Base-by-base conservation (phyloP, 2,329 filamentous ascomycete genomes). In the Microcyclosporella mali region DNA sequence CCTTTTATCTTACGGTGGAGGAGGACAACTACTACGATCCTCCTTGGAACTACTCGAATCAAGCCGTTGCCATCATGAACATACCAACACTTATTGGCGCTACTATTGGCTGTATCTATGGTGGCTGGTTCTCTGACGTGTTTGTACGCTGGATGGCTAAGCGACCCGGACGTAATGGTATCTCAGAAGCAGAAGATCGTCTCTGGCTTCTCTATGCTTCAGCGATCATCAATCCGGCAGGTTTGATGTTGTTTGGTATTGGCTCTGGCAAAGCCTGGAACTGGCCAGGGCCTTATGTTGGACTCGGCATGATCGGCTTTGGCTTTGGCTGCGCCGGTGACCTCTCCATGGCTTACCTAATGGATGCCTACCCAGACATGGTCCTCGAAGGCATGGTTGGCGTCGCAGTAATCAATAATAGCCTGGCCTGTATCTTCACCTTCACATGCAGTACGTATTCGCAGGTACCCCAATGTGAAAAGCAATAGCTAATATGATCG, bases 241-340 rank as follows among this genome's bases (percentile, higher is more conserved):
- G 74, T 8, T 66, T 77, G 54, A 70, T 72, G 59, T 60, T 77
- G 0, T 77, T 77, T 31, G 74, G 74, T 4, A 71, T 77, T 29
- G 73, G 72, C 0, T 72, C 71, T 2, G 68, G 63, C 8, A 63
- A 71, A 29, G 71, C 69, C 1, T 77, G 71, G 74, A 49, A 58
- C 28, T 78, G 75, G 75, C 72, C 70, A 1, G 52, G 40, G 9
- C 71, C 75, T 0, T 79, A 79, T 41, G 63, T 79, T 11, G 76
- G 73, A 1, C 61, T 79, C 0, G 76, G 72, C 3, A 71, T 78
- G 50, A 78, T 78, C 19, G 76, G 76, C 3, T 79, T 79, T 41
- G 76, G 76, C 2, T 79, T 75, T 59, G 76, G 76, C 6, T 78
- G 75, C 38, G 74, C 74, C 2, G 76, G 76, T 4, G 76, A 79